A percentile compares a stretch with the other conserved stretches of the same genome.
These are phyloP conservation scores for Saccharomyces hybrid DNA, from an alignment of 1,139 yeast genomes.

Conservation along the genomic window DNA sequence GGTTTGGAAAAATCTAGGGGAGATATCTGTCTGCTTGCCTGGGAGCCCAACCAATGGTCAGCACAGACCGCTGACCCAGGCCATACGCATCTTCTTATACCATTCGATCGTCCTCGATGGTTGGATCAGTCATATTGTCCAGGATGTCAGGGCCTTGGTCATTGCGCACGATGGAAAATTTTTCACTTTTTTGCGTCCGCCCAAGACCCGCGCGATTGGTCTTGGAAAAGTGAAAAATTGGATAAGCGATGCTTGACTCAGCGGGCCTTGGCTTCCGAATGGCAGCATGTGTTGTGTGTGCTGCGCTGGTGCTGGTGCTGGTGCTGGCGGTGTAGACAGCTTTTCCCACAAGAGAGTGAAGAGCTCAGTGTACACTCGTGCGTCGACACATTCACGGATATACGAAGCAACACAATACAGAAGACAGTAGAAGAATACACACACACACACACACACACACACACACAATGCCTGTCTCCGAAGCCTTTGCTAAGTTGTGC, in stretches of 20 bases:
- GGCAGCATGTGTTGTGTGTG: background rate
- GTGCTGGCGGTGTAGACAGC: background rate
- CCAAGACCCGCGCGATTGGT: background rate
- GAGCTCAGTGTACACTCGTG: background rate
- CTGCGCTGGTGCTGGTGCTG: background rate
- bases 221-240: background rate
- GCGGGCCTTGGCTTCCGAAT: background rate
- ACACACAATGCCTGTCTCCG: slow-evolving; percentile 47
- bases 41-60: background rate
- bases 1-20: background rate
- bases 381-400: background rate
- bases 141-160: background rate
- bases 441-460: background rate
- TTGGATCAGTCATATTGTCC: background rate
- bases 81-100: background rate
- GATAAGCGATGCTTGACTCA: background rate
- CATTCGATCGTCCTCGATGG: background rate
- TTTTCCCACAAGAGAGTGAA: background rate
- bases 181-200: slow-evolving; percentile 1
- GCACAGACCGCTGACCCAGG: background rate
- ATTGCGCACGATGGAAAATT: background rate
- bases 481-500: slow-evolving; percentile 51
- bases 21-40: background rate
- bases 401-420: background rate
- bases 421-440: background rate